These are phyloP conservation scores for Akanthomyces lecanii DNA, from an alignment of 2,329 filamentous ascomycete genomes.

Conservation along the genomic window DNA sequence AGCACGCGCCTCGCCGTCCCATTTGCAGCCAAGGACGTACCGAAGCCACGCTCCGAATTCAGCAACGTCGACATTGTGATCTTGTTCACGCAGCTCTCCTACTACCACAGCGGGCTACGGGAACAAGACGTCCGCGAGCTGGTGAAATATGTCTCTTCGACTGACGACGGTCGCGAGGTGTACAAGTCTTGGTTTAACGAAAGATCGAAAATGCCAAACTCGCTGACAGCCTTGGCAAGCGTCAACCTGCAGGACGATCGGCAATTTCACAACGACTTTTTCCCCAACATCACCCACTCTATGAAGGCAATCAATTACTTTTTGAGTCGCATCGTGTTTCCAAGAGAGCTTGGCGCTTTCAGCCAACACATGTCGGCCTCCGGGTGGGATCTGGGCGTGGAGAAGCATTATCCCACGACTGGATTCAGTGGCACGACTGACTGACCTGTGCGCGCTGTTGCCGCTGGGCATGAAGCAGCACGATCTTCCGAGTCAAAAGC, in stretches of 20 bases:
- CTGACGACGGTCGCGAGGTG: slow-evolving; percentile 48
- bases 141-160: slow-evolving; percentile 44
- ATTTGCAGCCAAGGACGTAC: slow-evolving; percentile 56
- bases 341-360: slow-evolving; percentile 59
- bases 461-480: slow-evolving; percentile 53
- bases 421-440: slow-evolving; percentile 69
- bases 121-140: slow-evolving; percentile 45
- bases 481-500: slow-evolving; percentile 49
- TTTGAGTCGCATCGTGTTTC: slow-evolving; percentile 54
- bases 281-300: slow-evolving; percentile 46
- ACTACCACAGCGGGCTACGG: slow-evolving; percentile 53
- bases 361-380: slow-evolving; percentile 59
- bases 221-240: slow-evolving; percentile 29
- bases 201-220: slow-evolving; percentile 33
- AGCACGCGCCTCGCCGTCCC: slow-evolving; percentile 51
- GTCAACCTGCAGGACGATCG: slow-evolving; percentile 56
- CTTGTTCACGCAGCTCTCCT: slow-evolving; percentile 50
- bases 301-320: slow-evolving; percentile 61
- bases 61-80: slow-evolving; percentile 59
- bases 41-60: slow-evolving; percentile 54
- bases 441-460: slow-evolving; percentile 56
- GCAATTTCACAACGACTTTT: slow-evolving; percentile 47
- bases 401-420: slow-evolving; percentile 46
- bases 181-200: slow-evolving; percentile 47
- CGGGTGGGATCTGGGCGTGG: slow-evolving; percentile 59